Evolutionary conservation across 192 early-diverging fungal species (phyloP).

Genomic region (Gigaspora rosea): DNA sequence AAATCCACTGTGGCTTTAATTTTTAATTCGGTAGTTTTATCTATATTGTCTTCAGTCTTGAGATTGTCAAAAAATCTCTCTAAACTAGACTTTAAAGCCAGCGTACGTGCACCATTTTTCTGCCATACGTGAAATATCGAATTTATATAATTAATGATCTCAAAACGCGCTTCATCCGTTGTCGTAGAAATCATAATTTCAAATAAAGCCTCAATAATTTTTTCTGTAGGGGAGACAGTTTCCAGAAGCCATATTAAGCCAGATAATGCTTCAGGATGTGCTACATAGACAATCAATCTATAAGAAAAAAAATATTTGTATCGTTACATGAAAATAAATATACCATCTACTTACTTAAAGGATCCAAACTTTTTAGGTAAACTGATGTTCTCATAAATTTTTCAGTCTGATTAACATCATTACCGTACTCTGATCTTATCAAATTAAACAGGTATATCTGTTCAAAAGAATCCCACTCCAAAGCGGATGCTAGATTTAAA

Average conservation of each 20-base stretch:
- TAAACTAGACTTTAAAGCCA: too few relatives aligned
- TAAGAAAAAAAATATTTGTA: background rate
- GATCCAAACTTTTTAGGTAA: background rate
- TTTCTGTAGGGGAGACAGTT: background rate
- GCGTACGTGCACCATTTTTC: too few relatives aligned
- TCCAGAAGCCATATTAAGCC: conserved; percentile 5
- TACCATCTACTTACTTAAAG: background rate
- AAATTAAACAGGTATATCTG: conserved; percentile 8
- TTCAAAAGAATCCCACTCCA: conserved; percentile 10
- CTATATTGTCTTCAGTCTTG: background rate
- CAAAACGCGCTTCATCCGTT: background rate
- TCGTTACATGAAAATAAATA: background rate
- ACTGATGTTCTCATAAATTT: background rate
- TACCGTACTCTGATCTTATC: background rate
- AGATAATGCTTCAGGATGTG: background rate
- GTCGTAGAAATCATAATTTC: background rate
- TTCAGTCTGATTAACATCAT: background rate
- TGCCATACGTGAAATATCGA: background rate
- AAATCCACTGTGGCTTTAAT: background rate
- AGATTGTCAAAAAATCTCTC: too few relatives aligned
- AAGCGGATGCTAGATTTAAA: background rate
- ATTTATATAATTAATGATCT: background rate
- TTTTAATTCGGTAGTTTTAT: background rate
- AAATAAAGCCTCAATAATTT: background rate
- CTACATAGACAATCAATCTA: background rate